Conservation (phyloP, 331 rosid genomes). For the Telfairia occidentalis region DNA sequence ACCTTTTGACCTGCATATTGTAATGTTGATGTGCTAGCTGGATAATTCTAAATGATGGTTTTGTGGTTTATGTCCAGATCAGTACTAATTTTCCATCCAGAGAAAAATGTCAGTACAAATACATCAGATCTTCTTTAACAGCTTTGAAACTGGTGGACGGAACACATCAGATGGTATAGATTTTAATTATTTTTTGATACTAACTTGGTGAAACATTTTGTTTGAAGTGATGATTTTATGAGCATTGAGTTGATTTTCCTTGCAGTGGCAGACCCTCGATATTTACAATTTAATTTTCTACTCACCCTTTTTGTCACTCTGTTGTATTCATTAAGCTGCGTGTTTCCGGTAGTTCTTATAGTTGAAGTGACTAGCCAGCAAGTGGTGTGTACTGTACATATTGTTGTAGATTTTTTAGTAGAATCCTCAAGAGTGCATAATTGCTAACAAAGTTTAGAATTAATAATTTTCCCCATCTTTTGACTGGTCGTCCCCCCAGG, state of each 20-base stretch:
- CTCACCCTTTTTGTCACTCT: not conserved
- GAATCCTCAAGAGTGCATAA: not conserved
- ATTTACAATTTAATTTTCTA: not conserved
- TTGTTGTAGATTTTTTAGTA: not conserved
- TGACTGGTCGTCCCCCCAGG: not conserved
- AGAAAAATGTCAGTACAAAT: conserved; percentile 23
- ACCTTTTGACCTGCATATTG: not conserved
- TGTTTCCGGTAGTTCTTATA: not conserved
- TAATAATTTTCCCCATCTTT: not conserved
- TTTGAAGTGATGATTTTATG: not conserved
- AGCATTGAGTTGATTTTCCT: not conserved
- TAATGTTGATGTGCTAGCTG: conserved; percentile 12
- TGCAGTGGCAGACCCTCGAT: not conserved
- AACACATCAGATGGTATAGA: conserved; percentile 46
- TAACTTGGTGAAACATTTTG: not conserved
- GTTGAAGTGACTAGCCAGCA: not conserved
- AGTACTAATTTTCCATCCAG: conserved; percentile 30
- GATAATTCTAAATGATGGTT: not conserved
- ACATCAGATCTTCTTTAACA: conserved; percentile 36
- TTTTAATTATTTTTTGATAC: not conserved
- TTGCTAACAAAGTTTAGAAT: not conserved
- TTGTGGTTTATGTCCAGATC: conserved; percentile 29
- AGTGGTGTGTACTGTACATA: not conserved
- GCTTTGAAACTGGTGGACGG: conserved; percentile 40
- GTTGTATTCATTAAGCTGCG: not conserved